Conservation (phyloP, 2,329 filamentous ascomycete genomes). For the Emmonsia crescens region DNA sequence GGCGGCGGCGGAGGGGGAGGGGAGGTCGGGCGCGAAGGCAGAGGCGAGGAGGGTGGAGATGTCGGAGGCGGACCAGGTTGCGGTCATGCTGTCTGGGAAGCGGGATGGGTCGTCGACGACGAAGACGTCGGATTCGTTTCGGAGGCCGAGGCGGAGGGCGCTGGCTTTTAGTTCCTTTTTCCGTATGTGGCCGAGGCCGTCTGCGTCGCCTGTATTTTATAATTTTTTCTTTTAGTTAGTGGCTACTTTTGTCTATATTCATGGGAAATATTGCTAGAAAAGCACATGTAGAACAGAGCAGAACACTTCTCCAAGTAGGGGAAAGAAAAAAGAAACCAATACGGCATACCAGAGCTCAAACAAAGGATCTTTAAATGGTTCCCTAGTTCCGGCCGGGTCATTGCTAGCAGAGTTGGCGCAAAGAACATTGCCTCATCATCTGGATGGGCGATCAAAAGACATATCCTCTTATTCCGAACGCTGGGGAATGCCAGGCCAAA, state of each 20-base stretch:
- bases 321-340: background rate
- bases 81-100: conserved; percentile 84
- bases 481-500: conserved; percentile 41
- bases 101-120: conserved; percentile 65
- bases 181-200: conserved; percentile 72
- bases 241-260: background rate
- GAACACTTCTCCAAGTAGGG: background rate
- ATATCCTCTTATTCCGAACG: conserved; percentile 73
- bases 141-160: conserved; percentile 63
- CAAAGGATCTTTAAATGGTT: conserved; percentile 95
- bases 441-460: conserved; percentile 88
- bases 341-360: conserved; percentile 61
- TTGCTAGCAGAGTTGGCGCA: conserved; percentile 72
- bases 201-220: conserved; percentile 56
- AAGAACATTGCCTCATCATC: conserved; percentile 99
- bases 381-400: conserved; percentile 65
- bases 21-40: conserved; percentile 60
- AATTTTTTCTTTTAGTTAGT: background rate
- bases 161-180: conserved; percentile 76
- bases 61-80: conserved; percentile 59
- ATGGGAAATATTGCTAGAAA: background rate
- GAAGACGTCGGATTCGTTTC: conserved; percentile 65
- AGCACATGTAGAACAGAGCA: background rate
- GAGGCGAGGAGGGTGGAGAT: conserved; percentile 60
- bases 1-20: no score